Evolutionary conservation across 805 yeast genomes (phyloP), one percentile per base, ranked within the genome.

Genomic region (Yarrowia alimentaria): DNA sequence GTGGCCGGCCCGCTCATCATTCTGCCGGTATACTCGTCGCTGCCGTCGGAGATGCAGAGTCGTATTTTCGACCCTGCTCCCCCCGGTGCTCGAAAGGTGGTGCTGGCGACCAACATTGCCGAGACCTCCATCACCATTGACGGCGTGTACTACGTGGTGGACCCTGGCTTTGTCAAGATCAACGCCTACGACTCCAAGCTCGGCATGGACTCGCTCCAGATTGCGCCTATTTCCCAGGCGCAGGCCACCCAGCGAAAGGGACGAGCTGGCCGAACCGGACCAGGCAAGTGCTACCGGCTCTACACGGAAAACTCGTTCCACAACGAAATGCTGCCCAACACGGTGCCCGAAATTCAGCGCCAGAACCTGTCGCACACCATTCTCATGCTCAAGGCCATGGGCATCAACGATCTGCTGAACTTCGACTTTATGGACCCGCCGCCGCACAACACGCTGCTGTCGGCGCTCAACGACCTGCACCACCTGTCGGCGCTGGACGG

Each of bases 241-340:
- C 89, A 95, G 33, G 97, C 96, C 0, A 90, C 88, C 60, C 99
- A 93, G 68, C 74, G 99, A 61, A 90, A 96, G 1, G 99, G 99
- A 63, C 80, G 99, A 71, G 99, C 98, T 5, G 99, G 99, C 32
- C 82, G 99, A 71, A 89, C 95, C 6, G 90, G 95, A 1, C 96
- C 98, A 0, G 99, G 99, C 13, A 86, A 87, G 63, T 93, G 98
- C 67, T 93, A 84, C 61, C 66, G 99, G 29, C 69, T 93, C 17
- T 93, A 80, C 63, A 91, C 99, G 0, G 86, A 87, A 62, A 75
- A 84, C 76, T 81, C 93, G 0, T 93, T 78, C 59, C 72, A 78
- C 55, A 75, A 83, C 57, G 98, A 91, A 58, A 70, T 93, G 63
- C 83, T 83, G 9, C 71, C 77, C 2, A 83, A 81, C 61, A 87